Conservation (phyloP, 202 grass and related monocot species). For the Carex sylvatica region DNA sequence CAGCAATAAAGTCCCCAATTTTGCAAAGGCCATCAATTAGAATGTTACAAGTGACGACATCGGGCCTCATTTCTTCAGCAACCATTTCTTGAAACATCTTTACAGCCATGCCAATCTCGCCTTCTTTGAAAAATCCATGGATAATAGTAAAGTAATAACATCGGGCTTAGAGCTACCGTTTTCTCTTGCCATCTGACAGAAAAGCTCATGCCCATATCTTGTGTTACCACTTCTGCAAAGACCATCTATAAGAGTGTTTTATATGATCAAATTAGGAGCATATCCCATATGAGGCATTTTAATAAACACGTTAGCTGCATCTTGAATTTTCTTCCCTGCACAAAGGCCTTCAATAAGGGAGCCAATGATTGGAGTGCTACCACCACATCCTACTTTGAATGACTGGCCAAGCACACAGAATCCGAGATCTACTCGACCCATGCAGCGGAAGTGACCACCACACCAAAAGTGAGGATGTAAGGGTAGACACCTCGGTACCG, state of each 20-base stretch:
- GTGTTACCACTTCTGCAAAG: not conserved
- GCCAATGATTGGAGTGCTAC: not conserved
- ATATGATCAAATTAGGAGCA: not conserved
- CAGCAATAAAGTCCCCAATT: conserved; percentile 45
- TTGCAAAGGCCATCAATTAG: conserved; percentile 77
- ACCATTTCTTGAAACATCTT: conserved; percentile 47
- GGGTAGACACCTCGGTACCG: not conserved
- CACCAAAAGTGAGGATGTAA: not conserved
- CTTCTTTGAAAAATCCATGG: conserved; percentile 7
- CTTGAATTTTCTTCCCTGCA: not conserved
- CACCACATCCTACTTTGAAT: not conserved
- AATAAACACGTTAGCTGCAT: not conserved
- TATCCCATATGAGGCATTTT: conserved; percentile 17
- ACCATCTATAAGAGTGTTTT: not conserved
- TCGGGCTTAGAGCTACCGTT: not conserved
- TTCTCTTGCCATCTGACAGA: not conserved
- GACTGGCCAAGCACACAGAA: not conserved
- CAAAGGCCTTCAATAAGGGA: not conserved
- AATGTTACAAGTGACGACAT: conserved; percentile 61
- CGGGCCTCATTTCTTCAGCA: conserved; percentile 12
- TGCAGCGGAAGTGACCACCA: not conserved
- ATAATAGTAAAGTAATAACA: conserved; percentile 6
- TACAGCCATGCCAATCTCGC: not conserved
- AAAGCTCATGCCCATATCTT: not conserved
- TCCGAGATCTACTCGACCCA: conserved; percentile 1